Evolutionary conservation across 2,329 filamentous ascomycete species (phyloP), one percentile per base, ranked within the genome.

Genomic region (Phialophora macrospora): DNA sequence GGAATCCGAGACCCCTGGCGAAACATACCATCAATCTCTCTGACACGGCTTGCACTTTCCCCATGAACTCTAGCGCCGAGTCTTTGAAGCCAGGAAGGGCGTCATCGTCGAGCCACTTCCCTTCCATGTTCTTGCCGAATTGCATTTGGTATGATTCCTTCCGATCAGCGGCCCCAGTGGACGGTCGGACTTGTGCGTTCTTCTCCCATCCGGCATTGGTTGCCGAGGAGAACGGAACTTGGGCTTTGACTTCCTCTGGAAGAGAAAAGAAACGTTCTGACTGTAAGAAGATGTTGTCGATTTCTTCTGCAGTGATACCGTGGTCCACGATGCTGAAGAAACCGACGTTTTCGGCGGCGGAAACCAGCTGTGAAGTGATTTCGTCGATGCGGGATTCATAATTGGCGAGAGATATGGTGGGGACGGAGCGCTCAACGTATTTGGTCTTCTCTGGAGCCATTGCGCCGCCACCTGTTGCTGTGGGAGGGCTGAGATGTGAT

Each of bases 61-160:
- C 75, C 85, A 88, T 88, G 74, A 88, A 88, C 0, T 68, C 68
- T 1, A 84, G 74, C 5, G 80, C 77, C 1, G 73, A 74, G 0
- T 73, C 65, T 51, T 79, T 76, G 74, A 88, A 88, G 0, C 80
- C 81, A 0, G 84, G 81, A 0, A 87, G 74, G 0, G 77, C 69
- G 0, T 74, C 69, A 7, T 86, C 82, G 44, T 75, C 70, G 11
- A 87, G 77, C 86, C 86, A 88, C 65, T 78, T 75, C 52, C 78
- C 80, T 12, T 80, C 74, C 80, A 85, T 84, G 63, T 80, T 81
- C 57, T 78, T 77, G n/a, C 86, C 84, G 67, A 86, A 87, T 72
- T 88, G 86, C 74, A 88, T 77, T 73, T 88, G 86, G 72, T 88
- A 87, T 11, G 82, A 85, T 74, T 88, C 86, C 71, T 88, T 88